Conservation (phyloP, 306 rosid genomes). For the Morella rubra region DNA sequence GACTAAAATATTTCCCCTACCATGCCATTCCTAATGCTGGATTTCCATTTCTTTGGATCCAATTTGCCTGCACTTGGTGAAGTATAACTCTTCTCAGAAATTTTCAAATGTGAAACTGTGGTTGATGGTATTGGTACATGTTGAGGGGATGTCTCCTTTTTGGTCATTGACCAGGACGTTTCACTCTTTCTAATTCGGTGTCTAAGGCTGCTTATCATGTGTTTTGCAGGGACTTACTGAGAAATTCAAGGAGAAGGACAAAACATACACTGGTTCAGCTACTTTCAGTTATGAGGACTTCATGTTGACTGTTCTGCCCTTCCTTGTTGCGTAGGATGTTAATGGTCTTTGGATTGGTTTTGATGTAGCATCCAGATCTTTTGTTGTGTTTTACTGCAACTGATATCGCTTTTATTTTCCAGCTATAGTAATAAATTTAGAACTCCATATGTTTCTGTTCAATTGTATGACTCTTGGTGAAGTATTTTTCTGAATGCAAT, state of each 20-base stretch:
- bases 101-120: not conserved
- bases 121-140: not conserved
- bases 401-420: not conserved
- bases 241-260: conserved; percentile 93
- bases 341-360: not conserved
- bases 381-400: not conserved
- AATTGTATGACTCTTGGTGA: not conserved
- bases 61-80: not conserved
- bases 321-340: conserved; percentile 62
- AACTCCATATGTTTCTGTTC: not conserved
- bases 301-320: conserved; percentile 94
- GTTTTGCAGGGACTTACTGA: conserved; percentile 83
- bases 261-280: conserved; percentile 61
- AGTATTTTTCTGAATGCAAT: not conserved
- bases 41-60: not conserved
- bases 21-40: not conserved
- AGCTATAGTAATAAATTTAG: not conserved
- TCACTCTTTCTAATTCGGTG: not conserved
- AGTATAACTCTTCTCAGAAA: not conserved
- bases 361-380: not conserved
- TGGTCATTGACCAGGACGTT: not conserved
- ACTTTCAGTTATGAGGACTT: conserved; percentile 79
- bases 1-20: not conserved
- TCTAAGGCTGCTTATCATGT: conserved; percentile 3
- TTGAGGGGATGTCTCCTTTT: not conserved